phyloP scores from a whole-genome alignment of 1,284 basidiomycete genomes.

The Tilletiopsis washingtonensis region DNA sequence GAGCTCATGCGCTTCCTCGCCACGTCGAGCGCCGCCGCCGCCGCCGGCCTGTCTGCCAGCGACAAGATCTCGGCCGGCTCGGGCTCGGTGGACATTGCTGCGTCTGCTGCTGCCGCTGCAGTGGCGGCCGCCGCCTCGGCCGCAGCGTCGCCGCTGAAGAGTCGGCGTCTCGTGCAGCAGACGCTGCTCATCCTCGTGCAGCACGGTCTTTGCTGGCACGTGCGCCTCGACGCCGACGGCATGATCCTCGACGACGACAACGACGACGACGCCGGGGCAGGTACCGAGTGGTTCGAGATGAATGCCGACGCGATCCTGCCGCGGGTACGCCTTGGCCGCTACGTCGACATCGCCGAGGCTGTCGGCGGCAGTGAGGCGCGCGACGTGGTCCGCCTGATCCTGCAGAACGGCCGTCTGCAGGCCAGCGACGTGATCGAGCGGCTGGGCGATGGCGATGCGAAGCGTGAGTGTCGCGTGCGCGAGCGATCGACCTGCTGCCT shows the following conservation, averaged over 20 bases:
- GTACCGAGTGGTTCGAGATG: slow-evolving; percentile 48
- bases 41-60: background rate
- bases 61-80: slow-evolving; percentile 5
- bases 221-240: slow-evolving; percentile 20
- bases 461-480: too few species aligned
- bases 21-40: slow-evolving; percentile 5
- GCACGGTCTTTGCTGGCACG: slow-evolving; percentile 60
- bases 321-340: slow-evolving; percentile 45
- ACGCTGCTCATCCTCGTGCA: slow-evolving; percentile 76
- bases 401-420: slow-evolving; percentile 78
- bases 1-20: slow-evolving; percentile 45
- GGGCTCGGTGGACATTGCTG: slow-evolving; percentile 14
- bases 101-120: slow-evolving; percentile 10
- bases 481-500: background rate
- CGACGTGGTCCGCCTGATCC: slow-evolving; percentile 49
- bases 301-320: slow-evolving; percentile 47
- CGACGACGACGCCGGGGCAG: background rate
- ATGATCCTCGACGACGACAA: slow-evolving; percentile 9
- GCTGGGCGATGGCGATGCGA: background rate
- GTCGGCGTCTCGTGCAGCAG: slow-evolving; percentile 60
- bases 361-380: slow-evolving; percentile 61
- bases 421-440: slow-evolving; percentile 61
- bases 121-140: background rate
- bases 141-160: slow-evolving; percentile 53
- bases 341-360: slow-evolving; percentile 71